phyloP scores from a whole-genome alignment of 495 filamentous ascomycete species.

The Aspergillus ellipticus region DNA sequence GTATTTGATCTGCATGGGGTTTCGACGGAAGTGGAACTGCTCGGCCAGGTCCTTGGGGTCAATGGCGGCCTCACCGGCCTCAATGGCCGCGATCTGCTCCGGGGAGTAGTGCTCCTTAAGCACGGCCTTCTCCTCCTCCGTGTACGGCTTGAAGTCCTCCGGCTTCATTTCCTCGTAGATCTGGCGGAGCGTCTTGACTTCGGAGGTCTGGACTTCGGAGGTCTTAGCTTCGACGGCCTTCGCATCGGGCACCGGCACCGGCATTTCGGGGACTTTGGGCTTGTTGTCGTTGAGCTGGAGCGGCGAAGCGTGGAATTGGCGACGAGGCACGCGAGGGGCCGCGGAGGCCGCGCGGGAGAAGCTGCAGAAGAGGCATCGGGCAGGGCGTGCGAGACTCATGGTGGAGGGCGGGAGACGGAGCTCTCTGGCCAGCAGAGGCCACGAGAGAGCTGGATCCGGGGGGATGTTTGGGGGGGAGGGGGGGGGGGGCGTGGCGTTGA shows the following conservation, averaged over 20 bases:
- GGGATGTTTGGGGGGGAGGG: constrained; percentile 9
- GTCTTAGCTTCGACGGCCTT: neutral
- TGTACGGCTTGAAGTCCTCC: constrained; percentile 60
- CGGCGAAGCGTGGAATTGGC: constrained; percentile 51
- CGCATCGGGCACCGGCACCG: neutral
- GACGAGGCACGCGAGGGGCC: constrained; percentile 44
- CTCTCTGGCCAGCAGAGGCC: constrained; percentile 30
- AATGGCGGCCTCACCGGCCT: constrained; percentile 81
- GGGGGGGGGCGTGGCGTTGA: constrained; percentile 13
- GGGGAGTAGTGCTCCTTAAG: constrained; percentile 69
- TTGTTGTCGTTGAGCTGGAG: constrained; percentile 33
- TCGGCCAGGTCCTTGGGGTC: constrained; percentile 70
- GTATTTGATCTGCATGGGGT: constrained; percentile 71
- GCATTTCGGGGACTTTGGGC: constrained; percentile 23
- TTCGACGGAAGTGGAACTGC: constrained; percentile 63
- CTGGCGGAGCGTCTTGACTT: constrained; percentile 18
- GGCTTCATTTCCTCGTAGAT: constrained; percentile 26
- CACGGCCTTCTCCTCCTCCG: constrained; percentile 58
- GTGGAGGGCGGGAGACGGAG: constrained; percentile 14
- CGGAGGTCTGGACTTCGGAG: constrained; percentile 18
- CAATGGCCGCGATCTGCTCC: constrained; percentile 77
- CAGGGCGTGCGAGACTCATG: constrained; percentile 59
- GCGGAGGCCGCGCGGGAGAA: constrained; percentile 38
- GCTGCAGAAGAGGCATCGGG: constrained; percentile 55
- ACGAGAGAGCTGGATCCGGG: constrained; percentile 14